phyloP scores from a whole-genome alignment of 805 yeast species.

The Kazachstania psychrophila region DNA sequence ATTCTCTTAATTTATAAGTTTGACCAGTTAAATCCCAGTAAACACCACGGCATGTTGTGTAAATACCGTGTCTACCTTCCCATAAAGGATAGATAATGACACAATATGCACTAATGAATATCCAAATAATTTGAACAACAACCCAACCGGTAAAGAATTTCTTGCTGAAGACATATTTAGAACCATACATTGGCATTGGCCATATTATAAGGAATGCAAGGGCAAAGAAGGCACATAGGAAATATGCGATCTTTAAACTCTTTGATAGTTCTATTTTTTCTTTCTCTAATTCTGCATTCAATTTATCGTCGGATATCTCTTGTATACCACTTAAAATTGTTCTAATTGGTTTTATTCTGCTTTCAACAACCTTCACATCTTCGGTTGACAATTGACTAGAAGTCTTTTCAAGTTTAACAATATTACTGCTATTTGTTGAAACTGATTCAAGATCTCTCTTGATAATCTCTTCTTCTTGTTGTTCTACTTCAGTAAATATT shows the following conservation, averaged over 20 bases:
- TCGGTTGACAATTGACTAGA: slow-evolving; percentile 3
- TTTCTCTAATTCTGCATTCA: slow-evolving; percentile 30
- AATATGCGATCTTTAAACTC: slow-evolving; percentile 54
- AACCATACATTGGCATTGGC: slow-evolving; percentile 95
- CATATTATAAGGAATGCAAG: slow-evolving; percentile 60
- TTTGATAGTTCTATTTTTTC: slow-evolving; percentile 45
- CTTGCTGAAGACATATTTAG: slow-evolving; percentile 64
- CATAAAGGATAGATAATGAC: slow-evolving; percentile 62
- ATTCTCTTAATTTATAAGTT: slow-evolving; percentile 55
- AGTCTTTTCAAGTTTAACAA: slow-evolving; percentile 1
- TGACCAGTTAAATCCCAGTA: slow-evolving; percentile 84
- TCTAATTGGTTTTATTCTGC: slow-evolving; percentile 25
- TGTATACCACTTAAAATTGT: slow-evolving; percentile 28
- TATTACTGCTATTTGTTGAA: slow-evolving; percentile 10
- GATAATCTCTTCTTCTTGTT: slow-evolving; percentile 6
- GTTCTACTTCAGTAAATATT: slow-evolving; percentile 28
- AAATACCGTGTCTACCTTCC: slow-evolving; percentile 65
- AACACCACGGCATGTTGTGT: slow-evolving; percentile 59
- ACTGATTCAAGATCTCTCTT: slow-evolving; percentile 7
- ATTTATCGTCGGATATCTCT: slow-evolving; percentile 13
- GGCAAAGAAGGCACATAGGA: slow-evolving; percentile 52
- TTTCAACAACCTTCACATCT: slow-evolving; percentile 5
- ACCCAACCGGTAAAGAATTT: slow-evolving; percentile 86
- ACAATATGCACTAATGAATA: slow-evolving; percentile 53
- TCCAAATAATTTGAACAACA: slow-evolving; percentile 72